A percentile compares a stretch with the other conserved stretches of the same genome.
Conservation (phyloP, 2,329 filamentous ascomycete genomes). For the Botrytis aclada region DNA sequence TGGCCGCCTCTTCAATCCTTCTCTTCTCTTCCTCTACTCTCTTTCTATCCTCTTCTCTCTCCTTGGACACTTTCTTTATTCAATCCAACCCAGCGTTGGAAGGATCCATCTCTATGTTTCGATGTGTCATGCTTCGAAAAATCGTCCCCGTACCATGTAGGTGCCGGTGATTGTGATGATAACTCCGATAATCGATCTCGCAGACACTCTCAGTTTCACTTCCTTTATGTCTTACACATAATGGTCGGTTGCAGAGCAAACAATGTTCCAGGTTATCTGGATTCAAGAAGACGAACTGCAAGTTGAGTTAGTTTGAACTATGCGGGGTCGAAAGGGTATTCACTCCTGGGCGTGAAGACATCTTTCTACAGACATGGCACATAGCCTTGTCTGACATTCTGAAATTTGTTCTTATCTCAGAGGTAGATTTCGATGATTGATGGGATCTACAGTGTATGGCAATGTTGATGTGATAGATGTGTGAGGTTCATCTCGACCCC, state of each 20-base stretch:
- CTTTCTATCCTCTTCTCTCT: background rate
- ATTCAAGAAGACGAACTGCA: accelerated
- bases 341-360: background rate
- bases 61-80: accelerated
- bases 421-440: background rate
- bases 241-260: background rate
- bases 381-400: background rate
- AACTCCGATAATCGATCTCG: background rate
- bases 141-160: background rate
- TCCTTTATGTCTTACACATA: background rate
- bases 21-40: background rate
- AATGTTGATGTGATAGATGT: background rate
- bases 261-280: background rate
- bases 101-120: background rate
- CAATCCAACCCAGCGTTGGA: background rate
- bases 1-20: background rate
- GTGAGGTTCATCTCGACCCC: background rate
- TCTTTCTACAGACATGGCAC: background rate
- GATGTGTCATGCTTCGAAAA: background rate
- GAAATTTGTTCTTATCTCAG: background rate
- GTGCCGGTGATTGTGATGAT: accelerated
- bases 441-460: background rate
- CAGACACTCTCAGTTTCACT: background rate
- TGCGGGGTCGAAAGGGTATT: background rate
- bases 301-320: background rate